Evolutionary conservation across 31 red algal species (phyloP).

Genomic region (Endocladia muricata): DNA sequence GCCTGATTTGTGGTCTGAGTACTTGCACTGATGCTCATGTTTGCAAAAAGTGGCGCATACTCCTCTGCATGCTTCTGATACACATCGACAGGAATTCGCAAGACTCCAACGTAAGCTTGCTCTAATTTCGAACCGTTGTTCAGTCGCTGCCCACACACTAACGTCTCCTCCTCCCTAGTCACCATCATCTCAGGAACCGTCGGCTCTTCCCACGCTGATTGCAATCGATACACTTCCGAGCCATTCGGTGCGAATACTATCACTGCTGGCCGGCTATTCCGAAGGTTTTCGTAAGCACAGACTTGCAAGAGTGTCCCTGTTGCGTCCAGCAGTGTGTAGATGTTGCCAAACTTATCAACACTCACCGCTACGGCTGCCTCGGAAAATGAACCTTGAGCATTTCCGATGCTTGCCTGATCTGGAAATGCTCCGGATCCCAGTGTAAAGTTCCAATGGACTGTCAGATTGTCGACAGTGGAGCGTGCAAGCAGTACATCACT

Average conservation of each 20-base stretch:
- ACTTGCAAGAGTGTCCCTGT: neutral
- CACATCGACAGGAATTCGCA: too few species aligned
- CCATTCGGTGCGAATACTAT: constrained; percentile 10
- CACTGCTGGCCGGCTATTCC: constrained; percentile 4
- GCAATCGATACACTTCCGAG: neutral
- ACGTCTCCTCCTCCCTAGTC: too few species aligned
- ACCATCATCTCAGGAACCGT: too few species aligned
- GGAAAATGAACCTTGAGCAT: neutral
- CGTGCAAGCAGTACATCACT: neutral
- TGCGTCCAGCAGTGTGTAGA: constrained; percentile 13
- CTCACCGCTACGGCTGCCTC: neutral
- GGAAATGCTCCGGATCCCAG: neutral
- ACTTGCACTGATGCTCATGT: too few species aligned
- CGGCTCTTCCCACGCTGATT: too few species aligned
- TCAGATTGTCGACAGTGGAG: neutral
- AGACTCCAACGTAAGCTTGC: too few species aligned
- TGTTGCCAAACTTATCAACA: constrained; percentile 23
- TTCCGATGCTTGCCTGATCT: constrained; percentile 22
- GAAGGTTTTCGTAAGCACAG: neutral
- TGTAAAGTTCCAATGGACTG: neutral
- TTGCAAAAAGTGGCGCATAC: too few species aligned
- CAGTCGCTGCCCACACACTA: too few species aligned
- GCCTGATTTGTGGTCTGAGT: too few species aligned
- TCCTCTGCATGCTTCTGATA: too few species aligned
- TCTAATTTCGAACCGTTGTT: too few species aligned